Conservation (phyloP, 2,329 filamentous ascomycete species). For the Diaporthe vexans region DNA sequence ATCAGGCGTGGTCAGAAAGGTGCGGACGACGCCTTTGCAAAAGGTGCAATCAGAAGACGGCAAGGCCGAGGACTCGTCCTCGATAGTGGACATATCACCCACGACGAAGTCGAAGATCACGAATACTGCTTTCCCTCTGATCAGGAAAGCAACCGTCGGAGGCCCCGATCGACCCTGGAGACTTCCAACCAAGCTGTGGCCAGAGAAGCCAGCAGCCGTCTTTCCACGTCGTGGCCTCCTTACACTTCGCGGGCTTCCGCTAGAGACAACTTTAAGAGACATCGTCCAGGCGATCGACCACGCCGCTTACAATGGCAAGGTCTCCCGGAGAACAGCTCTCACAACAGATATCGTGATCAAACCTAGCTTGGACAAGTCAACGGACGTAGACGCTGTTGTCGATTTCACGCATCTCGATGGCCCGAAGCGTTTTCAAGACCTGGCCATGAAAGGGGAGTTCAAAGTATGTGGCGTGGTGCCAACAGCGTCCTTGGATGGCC, state of each 20-base stretch:
- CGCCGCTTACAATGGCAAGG: not conserved
- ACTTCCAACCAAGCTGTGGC: not conserved
- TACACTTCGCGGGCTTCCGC: not conserved
- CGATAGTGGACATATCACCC: not conserved
- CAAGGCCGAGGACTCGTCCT: not conserved
- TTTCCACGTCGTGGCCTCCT: not conserved
- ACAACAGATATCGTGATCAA: not conserved
- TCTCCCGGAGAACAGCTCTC: not conserved
- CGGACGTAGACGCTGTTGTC: not conserved
- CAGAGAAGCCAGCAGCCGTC: not conserved
- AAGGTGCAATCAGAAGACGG: not conserved
- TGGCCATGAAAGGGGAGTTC: not conserved
- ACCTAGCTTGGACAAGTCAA: not conserved
- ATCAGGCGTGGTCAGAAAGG: not conserved
- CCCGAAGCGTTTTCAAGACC: not conserved
- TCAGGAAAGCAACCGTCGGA: not conserved
- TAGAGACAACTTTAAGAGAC: not conserved
- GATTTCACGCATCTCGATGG: not conserved
- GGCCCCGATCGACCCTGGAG: not conserved
- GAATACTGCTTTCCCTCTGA: not conserved
- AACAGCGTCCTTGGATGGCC: not conserved
- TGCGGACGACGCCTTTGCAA: not conserved
- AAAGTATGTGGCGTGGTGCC: not conserved
- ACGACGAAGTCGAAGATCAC: not conserved
- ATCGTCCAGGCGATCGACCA: conserved; percentile 3